phyloP scores from a whole-genome alignment of 140 eudicot genomes.

The Flaveria floridana region DNA sequence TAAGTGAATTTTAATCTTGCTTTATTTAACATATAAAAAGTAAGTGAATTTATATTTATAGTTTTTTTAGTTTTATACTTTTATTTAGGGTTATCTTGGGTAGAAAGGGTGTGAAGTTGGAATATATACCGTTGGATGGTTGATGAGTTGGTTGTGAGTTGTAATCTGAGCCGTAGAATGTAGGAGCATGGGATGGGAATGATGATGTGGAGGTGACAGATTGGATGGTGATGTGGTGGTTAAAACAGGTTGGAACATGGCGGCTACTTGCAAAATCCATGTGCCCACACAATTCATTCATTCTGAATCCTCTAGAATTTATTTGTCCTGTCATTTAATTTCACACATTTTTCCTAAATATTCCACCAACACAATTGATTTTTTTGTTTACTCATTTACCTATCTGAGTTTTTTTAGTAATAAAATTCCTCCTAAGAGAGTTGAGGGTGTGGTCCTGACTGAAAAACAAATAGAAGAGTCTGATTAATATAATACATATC shows the following conservation, averaged over 20 bases:
- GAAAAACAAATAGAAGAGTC: too few species aligned
- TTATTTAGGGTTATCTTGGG: not conserved
- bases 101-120: slow-evolving; percentile 28
- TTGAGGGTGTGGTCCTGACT: too few species aligned
- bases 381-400: not conserved
- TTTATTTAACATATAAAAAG: not conserved
- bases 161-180: slow-evolving; percentile 25
- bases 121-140: slow-evolving; percentile 24
- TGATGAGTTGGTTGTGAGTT: slow-evolving; percentile 19
- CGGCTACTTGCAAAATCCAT: slow-evolving; percentile 30
- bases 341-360: not conserved
- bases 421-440: too few species aligned
- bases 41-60: not conserved
- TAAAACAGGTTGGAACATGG: slow-evolving; percentile 24
- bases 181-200: not conserved
- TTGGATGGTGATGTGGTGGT: slow-evolving; percentile 50
- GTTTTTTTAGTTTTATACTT: not conserved
- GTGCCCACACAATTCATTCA: slow-evolving; percentile 16
- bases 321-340: not conserved
- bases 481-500: too few species aligned
- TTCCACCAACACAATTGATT: not conserved
- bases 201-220: slow-evolving; percentile 46
- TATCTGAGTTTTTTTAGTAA: too few species aligned
- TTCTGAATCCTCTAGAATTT: not conserved
- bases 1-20: not conserved